These are phyloP conservation scores for Trametes punicea DNA, from an alignment of 768 basidiomycete genomes.

Conservation along the genomic window DNA sequence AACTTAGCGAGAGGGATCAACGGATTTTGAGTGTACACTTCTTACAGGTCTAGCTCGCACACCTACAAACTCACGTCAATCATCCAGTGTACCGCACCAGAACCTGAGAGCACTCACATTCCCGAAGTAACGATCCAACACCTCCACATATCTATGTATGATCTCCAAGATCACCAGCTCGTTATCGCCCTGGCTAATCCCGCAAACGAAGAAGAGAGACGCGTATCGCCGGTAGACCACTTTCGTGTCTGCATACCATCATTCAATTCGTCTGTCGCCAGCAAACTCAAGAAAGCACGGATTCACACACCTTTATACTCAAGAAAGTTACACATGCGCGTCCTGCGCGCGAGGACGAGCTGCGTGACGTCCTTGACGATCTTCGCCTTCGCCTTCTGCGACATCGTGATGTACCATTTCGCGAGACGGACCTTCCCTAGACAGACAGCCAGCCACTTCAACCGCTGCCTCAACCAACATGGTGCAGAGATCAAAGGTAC, in stretches of 20 bases:
- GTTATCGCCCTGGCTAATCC: constrained; percentile 81
- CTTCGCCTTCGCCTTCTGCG: constrained; percentile 79
- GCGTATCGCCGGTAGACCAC: constrained; percentile 95
- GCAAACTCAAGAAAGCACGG: neutral
- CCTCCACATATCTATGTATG: constrained; percentile 91
- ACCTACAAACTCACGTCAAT: constrained; percentile 44
- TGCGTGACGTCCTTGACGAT: constrained; percentile 96
- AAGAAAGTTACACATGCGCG: constrained; percentile 92
- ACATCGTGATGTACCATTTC: constrained; percentile 92
- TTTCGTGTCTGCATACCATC: constrained; percentile 55
- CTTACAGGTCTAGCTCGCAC: constrained; percentile 90
- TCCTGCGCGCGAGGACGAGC: constrained; percentile 82
- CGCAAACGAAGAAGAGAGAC: constrained; percentile 91
- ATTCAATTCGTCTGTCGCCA: constrained; percentile 22
- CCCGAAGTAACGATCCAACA: constrained; percentile 81
- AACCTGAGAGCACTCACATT: constrained; percentile 50
- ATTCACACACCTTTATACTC: constrained; percentile 84
- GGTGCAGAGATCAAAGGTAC: constrained; percentile 34
- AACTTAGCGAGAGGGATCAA: neutral
- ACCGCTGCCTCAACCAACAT: constrained; percentile 24
- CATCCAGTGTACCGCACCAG: neutral
- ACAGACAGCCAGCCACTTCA: neutral
- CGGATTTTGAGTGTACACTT: neutral
- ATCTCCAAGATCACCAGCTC: constrained; percentile 90
- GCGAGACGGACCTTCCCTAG: constrained; percentile 89